These are phyloP conservation scores for Uronychia setigera DNA, from an alignment of 73 alveolate genomes.

Conservation along the genomic window DNA sequence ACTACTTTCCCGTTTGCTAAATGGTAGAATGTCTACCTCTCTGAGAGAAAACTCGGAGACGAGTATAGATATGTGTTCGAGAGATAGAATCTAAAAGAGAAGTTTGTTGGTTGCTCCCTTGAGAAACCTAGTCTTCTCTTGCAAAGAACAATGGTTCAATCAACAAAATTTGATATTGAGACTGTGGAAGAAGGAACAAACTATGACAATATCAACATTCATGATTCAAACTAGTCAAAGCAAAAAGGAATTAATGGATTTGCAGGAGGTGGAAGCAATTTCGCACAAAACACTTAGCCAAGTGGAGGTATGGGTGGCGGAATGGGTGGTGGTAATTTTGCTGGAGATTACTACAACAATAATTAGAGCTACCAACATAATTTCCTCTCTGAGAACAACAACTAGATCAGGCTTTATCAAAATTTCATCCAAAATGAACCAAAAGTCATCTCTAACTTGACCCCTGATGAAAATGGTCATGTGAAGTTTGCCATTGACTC, in stretches of 20 bases:
- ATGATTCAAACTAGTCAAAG: neutral
- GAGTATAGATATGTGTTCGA: constrained; percentile 92
- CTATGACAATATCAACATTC: constrained; percentile 20
- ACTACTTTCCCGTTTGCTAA: constrained; percentile 64
- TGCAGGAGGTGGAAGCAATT: neutral
- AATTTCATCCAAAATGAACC: constrained; percentile 73
- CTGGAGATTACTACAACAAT: neutral
- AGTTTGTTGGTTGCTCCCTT: constrained; percentile 87
- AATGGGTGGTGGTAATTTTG: neutral
- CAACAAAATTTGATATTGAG: constrained; percentile 81
- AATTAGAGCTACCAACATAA: neutral
- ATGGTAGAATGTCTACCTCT: constrained; percentile 85
- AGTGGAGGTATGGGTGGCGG: neutral
- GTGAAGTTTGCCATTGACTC: constrained; percentile 16
- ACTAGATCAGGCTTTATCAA: constrained; percentile 28
- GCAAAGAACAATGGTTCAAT: constrained; percentile 75
- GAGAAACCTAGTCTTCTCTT: constrained; percentile 89
- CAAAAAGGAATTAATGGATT: neutral
- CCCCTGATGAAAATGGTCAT: constrained; percentile 37
- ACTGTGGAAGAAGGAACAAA: constrained; percentile 62
- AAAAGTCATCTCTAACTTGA: constrained; percentile 10
- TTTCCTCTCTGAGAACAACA: neutral
- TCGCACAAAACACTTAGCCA: constrained; percentile 6
- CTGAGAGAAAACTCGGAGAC: constrained; percentile 79
- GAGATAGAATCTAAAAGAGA: constrained; percentile 79